A percentile compares a stretch with the other conserved stretches of the same genome.
phyloP scores from a whole-genome alignment of 495 filamentous ascomycete species.

The Thermothielavioides terrestris region DNA sequence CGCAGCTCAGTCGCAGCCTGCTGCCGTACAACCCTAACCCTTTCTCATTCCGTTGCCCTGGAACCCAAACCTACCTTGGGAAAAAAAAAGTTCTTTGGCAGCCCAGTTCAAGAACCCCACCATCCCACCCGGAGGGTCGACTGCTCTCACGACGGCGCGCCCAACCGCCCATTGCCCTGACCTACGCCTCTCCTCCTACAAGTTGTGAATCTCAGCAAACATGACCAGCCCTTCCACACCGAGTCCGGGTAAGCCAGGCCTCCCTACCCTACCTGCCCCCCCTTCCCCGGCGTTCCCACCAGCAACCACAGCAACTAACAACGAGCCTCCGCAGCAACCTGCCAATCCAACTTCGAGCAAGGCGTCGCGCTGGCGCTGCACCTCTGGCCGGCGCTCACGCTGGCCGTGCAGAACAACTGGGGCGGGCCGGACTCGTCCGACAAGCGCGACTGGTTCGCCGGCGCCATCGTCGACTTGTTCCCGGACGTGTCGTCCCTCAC shows the following conservation, averaged over 20 bases:
- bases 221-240: slow-evolving; percentile 12
- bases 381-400: slow-evolving; percentile 76
- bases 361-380: slow-evolving; percentile 70
- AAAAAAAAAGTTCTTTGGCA: slow-evolving; percentile 12
- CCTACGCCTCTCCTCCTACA: not conserved
- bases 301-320: slow-evolving; percentile 12
- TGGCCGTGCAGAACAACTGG: slow-evolving; percentile 81
- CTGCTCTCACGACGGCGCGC: not conserved
- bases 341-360: slow-evolving; percentile 62
- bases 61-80: not conserved
- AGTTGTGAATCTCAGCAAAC: not conserved
- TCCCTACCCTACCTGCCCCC: not conserved
- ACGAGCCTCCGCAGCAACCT: slow-evolving; percentile 51
- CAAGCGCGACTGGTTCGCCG: slow-evolving; percentile 95
- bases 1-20: too few relatives aligned
- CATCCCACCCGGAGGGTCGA: not conserved
- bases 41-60: not conserved
- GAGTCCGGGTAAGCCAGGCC: slow-evolving; percentile 7
- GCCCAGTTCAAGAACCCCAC: slow-evolving; percentile 9
- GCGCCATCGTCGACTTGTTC: slow-evolving; percentile 77
- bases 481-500: slow-evolving; percentile 41
- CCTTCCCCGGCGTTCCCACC: not conserved
- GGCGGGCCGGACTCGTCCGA: slow-evolving; percentile 76
- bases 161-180: not conserved
- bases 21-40: slow-evolving; percentile 9